Conservation (phyloP, 2,329 filamentous ascomycete species). For the Daldinia eschscholtzii region DNA sequence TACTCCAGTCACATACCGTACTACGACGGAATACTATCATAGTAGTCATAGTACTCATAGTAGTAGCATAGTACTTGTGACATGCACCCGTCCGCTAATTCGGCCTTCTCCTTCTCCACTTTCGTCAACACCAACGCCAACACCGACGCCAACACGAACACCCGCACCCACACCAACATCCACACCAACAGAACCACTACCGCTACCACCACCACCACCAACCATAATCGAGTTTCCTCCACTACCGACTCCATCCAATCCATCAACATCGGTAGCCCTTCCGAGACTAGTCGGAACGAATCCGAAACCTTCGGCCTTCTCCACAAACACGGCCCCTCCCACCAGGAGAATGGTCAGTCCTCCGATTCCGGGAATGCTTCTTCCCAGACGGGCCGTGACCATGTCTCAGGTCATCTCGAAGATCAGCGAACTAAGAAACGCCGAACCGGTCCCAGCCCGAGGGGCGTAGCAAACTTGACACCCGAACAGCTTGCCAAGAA, state of each 20-base stretch:
- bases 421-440: slow-evolving; percentile 59
- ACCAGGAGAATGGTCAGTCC: slow-evolving; percentile 42
- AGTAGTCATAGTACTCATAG: background rate
- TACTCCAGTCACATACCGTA: slow-evolving; percentile 6
- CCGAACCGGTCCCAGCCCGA: slow-evolving; percentile 59
- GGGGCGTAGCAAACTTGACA: slow-evolving; percentile 73
- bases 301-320: slow-evolving; percentile 18
- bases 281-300: slow-evolving; percentile 23
- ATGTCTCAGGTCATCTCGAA: slow-evolving; percentile 33
- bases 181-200: background rate
- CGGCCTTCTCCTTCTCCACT: slow-evolving; percentile 37
- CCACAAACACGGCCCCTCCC: slow-evolving; percentile 46
- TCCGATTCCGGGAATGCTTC: slow-evolving; percentile 45
- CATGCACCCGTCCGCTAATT: slow-evolving; percentile 38
- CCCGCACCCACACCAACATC: slow-evolving; percentile 5
- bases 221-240: slow-evolving; percentile 8
- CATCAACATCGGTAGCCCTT: slow-evolving; percentile 15
- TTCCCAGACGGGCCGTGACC: slow-evolving; percentile 26
- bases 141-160: slow-evolving; percentile 4
- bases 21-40: background rate
- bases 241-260: slow-evolving; percentile 10
- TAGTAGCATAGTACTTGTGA: slow-evolving; percentile 14
- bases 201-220: slow-evolving; percentile 5
- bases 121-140: background rate
- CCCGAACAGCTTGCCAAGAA: slow-evolving; percentile 80